Evolutionary conservation across 345 rosid genomes (phyloP), one percentile per base, ranked within the genome.

Genomic region (Populus ilicifolia): DNA sequence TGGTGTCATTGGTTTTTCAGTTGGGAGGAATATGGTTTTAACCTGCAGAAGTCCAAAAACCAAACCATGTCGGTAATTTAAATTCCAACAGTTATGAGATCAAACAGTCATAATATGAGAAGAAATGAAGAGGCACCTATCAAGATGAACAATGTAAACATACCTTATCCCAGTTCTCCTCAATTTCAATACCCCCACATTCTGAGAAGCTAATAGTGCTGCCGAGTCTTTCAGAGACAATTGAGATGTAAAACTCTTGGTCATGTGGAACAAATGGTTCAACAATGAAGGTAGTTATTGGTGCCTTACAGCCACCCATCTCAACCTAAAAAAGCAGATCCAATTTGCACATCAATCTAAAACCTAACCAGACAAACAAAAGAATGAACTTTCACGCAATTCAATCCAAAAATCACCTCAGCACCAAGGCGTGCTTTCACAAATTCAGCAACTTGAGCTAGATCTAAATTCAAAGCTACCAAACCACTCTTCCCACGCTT

Each of bases 81-180:
- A n/a, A 69, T 4, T 43, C 16, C 25, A 9, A 3, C 54, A 23
- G 68, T 70, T 41, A 77, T 52, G 20, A 27, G 71, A 67, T 43
- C 65, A 25, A 63, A 66, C 41, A 8, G 46, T 17, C 72, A 33
- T 29, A 12, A 68, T 25, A 50, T 73, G 30, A 30, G 46, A 82
- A 9, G 35, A 50, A 71, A 71, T 50, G 38, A 52, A 48, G 52
- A 77, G 48, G 2, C 39, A 64, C 56, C 5, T 20, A 21, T 25
- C 54, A 25, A 3, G 75, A n/a, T 17, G 17, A 35, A 9, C 50
- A 17, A 16, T 39, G 66, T 29, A 48, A 21, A 11, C 29, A 63
- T 79, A 93, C 99, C 89, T 96, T 93, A 86, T 92, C 97, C 99
- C 97, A 96, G 71, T 96, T 96, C 85, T 92, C 99, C 90, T 96